These are phyloP conservation scores for Lasiodiplodia sp. DNA, from an alignment of 2,329 filamentous ascomycete species.

Conservation along the genomic window DNA sequence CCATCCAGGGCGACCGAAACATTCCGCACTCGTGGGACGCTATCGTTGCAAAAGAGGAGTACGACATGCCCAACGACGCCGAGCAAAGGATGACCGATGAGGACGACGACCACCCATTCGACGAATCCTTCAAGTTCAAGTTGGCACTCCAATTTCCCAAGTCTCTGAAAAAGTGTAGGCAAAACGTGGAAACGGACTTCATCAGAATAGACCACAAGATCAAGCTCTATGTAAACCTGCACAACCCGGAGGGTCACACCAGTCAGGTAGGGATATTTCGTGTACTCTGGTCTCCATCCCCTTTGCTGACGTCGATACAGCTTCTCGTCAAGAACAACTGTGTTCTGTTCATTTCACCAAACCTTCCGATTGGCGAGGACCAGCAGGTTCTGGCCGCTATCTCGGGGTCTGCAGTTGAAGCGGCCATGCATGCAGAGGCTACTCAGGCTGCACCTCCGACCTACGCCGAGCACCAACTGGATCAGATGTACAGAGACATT, in stretches of 20 bases:
- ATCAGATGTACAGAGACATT: slow-evolving; percentile 88
- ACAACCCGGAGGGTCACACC: slow-evolving; percentile 93
- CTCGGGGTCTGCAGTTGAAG: slow-evolving; percentile 30
- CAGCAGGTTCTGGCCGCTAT: slow-evolving; percentile 58
- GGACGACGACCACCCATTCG: slow-evolving; percentile 48
- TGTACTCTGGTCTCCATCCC: neutral
- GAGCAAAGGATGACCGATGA: slow-evolving; percentile 34
- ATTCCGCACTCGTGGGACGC: slow-evolving; percentile 35
- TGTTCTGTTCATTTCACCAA: slow-evolving; percentile 94
- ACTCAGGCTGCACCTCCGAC: slow-evolving; percentile 82
- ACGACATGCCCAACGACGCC: slow-evolving; percentile 46
- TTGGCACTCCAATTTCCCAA: slow-evolving; percentile 75
- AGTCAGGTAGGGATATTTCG: slow-evolving; percentile 71
- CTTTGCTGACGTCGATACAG: slow-evolving; percentile 48
- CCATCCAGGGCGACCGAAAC: slow-evolving; percentile 41
- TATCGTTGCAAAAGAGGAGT: slow-evolving; percentile 44
- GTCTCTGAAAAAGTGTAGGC: slow-evolving; percentile 81
- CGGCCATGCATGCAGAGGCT: slow-evolving; percentile 62
- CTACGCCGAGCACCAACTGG: slow-evolving; percentile 88
- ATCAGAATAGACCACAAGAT: slow-evolving; percentile 95
- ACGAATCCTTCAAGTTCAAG: slow-evolving; percentile 68
- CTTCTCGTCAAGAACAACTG: slow-evolving; percentile 89
- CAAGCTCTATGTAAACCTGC: slow-evolving; percentile 86
- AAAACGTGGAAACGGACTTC: slow-evolving; percentile 86
- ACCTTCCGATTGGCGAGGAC: slow-evolving; percentile 85